Conservation (phyloP, 495 filamentous ascomycete genomes). For the Penicillium soppii region DNA sequence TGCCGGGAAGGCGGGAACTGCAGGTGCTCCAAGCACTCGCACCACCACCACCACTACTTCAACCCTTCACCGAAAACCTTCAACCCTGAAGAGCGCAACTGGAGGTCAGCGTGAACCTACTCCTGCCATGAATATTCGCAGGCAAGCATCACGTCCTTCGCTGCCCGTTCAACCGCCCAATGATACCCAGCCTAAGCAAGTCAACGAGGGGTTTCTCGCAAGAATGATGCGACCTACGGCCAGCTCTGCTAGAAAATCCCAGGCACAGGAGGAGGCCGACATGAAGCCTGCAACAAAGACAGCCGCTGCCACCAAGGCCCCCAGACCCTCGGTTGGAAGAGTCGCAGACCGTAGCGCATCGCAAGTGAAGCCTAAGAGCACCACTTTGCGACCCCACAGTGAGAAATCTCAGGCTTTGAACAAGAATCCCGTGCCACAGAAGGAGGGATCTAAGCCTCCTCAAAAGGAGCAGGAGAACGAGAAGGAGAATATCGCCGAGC, state of each 20-base stretch:
- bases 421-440: constrained; percentile 8
- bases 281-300: constrained; percentile 37
- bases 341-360: constrained; percentile 17
- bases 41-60: constrained; percentile 35
- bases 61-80: constrained; percentile 44
- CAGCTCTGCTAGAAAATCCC: constrained; percentile 71
- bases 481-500: constrained; percentile 24
- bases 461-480: constrained; percentile 16
- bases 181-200: constrained; percentile 41
- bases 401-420: constrained; percentile 19
- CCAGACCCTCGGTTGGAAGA: constrained; percentile 12
- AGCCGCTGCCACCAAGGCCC: constrained; percentile 22
- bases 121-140: constrained; percentile 27
- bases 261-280: constrained; percentile 70
- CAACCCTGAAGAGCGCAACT: constrained; percentile 33
- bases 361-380: constrained; percentile 25
- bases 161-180: constrained; percentile 29
- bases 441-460: constrained; percentile 10
- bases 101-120: constrained; percentile 21
- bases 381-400: constrained; percentile 18
- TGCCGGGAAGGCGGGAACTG: constrained; percentile 51
- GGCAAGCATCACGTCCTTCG: constrained; percentile 43
- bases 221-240: constrained; percentile 93
- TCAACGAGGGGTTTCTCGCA: constrained; percentile 78
- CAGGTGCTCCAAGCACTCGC: constrained; percentile 44